Conservation (phyloP, 768 basidiomycete species). For the Pleurotus djamor region DNA sequence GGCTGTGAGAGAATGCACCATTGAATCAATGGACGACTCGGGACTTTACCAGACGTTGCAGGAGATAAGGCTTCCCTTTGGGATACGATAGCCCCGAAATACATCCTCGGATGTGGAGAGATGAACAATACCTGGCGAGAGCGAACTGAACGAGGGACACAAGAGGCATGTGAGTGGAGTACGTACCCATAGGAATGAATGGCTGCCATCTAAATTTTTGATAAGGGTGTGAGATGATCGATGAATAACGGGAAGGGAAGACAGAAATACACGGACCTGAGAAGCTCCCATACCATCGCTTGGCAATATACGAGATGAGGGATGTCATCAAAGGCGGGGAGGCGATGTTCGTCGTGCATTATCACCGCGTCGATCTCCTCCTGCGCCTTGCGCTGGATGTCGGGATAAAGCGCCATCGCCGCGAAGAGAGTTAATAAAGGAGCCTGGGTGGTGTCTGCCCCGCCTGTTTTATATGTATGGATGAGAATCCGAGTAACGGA, state of each 20-base stretch:
- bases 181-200: not conserved
- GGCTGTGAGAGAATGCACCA: not conserved
- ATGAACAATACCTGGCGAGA: not conserved
- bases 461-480: slow-evolving; percentile 21
- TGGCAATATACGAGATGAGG: slow-evolving; percentile 32
- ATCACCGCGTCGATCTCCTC: slow-evolving; percentile 28
- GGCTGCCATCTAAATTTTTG: not conserved
- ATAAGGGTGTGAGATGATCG: not conserved
- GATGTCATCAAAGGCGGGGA: slow-evolving; percentile 31
- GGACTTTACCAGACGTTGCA: not conserved
- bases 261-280: not conserved
- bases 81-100: not conserved
- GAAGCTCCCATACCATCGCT: slow-evolving; percentile 27
- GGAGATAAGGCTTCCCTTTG: not conserved
- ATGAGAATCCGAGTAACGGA: not conserved
- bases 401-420: slow-evolving; percentile 31
- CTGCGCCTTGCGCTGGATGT: slow-evolving; percentile 26
- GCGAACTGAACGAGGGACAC: no score
- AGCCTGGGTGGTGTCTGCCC: slow-evolving; percentile 38
- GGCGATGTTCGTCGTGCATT: slow-evolving; percentile 4
- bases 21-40: not conserved
- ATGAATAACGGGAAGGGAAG: no score
- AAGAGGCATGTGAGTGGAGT: not conserved
- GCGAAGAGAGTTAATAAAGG: slow-evolving; percentile 30
- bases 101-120: not conserved